A percentile compares a stretch with the other conserved stretches of the same genome.
Conservation (phyloP, 2,329 filamentous ascomycete species). For the Fusarium heterosporum region DNA sequence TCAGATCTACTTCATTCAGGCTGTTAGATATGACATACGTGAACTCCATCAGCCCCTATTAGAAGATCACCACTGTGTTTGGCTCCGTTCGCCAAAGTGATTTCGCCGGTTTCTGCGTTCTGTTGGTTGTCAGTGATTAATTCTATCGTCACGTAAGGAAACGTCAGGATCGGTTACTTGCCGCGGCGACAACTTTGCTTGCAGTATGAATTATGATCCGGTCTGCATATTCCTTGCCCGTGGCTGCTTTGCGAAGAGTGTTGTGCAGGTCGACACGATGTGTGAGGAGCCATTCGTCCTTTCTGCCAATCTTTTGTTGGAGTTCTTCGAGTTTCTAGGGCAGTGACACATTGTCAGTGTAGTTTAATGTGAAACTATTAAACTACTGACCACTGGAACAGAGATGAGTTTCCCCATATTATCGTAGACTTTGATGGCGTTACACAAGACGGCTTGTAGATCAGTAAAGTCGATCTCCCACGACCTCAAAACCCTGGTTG, state of each 20-base stretch:
- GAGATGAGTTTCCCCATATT: slow-evolving; percentile 3
- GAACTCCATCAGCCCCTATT: slow-evolving; percentile 12
- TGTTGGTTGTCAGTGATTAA: not conserved
- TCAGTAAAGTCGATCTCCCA: slow-evolving; percentile 10
- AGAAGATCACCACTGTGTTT: slow-evolving; percentile 3
- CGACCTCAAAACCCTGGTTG: slow-evolving; percentile 6
- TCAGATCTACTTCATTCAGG: too few species aligned
- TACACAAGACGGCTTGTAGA: slow-evolving; percentile 13
- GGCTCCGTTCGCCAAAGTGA: not conserved
- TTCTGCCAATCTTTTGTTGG: not conserved
- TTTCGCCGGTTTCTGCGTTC: slow-evolving; percentile 8
- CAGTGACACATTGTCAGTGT: too few species aligned
- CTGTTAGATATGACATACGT: not conserved
- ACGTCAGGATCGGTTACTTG: not conserved
- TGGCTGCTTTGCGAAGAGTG: not conserved
- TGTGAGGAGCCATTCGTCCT: slow-evolving; percentile 7
- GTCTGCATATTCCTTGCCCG: not conserved
- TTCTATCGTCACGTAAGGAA: too few species aligned
- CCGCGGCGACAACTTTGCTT: not conserved
- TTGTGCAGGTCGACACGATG: slow-evolving; percentile 14
- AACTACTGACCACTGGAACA: not conserved
- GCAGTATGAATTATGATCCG: not conserved
- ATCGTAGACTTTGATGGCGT: slow-evolving; percentile 14
- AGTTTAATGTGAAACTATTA: too few species aligned
- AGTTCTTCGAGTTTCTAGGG: not conserved